Base-by-base conservation (phyloP, 177 flowering plant species). In the Telopea speciosissima region DNA sequence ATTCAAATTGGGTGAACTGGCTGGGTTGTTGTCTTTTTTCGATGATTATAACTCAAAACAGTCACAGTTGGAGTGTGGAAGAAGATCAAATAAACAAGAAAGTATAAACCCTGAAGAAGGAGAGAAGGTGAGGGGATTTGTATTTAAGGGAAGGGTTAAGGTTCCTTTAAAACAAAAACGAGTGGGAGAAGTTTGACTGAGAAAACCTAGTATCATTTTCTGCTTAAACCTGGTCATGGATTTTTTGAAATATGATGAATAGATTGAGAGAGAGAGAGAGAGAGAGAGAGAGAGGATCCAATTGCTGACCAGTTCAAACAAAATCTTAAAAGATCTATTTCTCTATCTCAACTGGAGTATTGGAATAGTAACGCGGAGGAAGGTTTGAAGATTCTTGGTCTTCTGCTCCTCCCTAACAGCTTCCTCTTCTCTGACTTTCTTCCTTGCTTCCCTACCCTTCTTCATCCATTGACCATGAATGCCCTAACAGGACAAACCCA, bases 221-320 rank as follows among this genome's bases (percentile, higher is more conserved):
- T 70, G 73, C 64, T 31, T 52, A 62, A 90, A 90, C 86, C 65
- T 4, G 73, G 90, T 88, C 89, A 75, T 68, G 75, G 87, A 85
- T 86, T 85, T 82, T 45, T 68, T 64, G n/a, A 22, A 25, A 65
- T 23, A 26, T 26, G 49, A 54, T 60, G 23, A 42, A 6, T 4
- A 5, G 40, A 36, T 5, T 36, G 6, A 5, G 65, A 40, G 75
- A 23, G 72, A 25, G 79, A 54, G 33, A 61, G 78, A 36, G 40
- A 58, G 60, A 65, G 23, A 52, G 66, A 40, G 75, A 22, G 73
- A 25, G 79, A 54, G 25, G 60, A 77, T 76, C 75, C 79, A 71
- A 82, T 42, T 76, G 85, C 78, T 85, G 90, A 88, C 89, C 84
- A 67, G 64, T 83, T 87, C 88, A 72, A 40, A 26, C 17, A 8